Base-by-base conservation (phyloP, 2,329 filamentous ascomycete species). In the Sordariomycetes sp. region DNA sequence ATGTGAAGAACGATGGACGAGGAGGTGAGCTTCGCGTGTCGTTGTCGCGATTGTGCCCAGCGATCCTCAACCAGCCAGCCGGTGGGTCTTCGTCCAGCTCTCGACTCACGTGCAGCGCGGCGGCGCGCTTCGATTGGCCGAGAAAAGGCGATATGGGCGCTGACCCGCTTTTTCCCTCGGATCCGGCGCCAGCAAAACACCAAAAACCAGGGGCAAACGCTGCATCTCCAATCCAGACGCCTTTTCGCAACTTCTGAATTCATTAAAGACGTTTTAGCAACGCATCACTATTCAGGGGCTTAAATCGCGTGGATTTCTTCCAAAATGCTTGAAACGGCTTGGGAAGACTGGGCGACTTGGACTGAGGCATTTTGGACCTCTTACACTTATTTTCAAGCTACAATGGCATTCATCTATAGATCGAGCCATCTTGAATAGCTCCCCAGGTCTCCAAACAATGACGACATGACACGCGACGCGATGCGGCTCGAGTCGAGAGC, bases 371-470 rank as follows among this genome's bases (percentile, higher is more conserved):
- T n/a, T n/a, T n/a, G n/a, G n/a, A n/a, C n/a, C n/a, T n/a, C n/a
- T n/a, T n/a, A n/a, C n/a, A n/a, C n/a, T n/a, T n/a, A n/a, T n/a
- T n/a, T n/a, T n/a, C n/a, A n/a, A n/a, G n/a, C n/a, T n/a, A 20
- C 33, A 35, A 35, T 35, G 21, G 30, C 20, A 10, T 8, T 30
- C 33, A 17, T 4, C 15, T 21, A n/a, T 19, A 21, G 30, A 30
- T 28, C 19, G 7, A 20, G n/a, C 14, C 25, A 14, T 30, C 17
- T 35, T n/a, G 3, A 33, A 21, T 3, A 21, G 17, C 21, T 36
- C 34, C 34, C 34, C 34, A 21, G 34, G 33, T 36, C 30, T 27
- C 28, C 23, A 21, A 27, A 29, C 16, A 17, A 28, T 36, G 34
- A 36, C 34, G 34, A 29, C 34, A 36, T 36, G 17, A 18, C 23